phyloP scores from a whole-genome alignment of 2,329 filamentous ascomycete genomes.

The Diaporthe destruens region DNA sequence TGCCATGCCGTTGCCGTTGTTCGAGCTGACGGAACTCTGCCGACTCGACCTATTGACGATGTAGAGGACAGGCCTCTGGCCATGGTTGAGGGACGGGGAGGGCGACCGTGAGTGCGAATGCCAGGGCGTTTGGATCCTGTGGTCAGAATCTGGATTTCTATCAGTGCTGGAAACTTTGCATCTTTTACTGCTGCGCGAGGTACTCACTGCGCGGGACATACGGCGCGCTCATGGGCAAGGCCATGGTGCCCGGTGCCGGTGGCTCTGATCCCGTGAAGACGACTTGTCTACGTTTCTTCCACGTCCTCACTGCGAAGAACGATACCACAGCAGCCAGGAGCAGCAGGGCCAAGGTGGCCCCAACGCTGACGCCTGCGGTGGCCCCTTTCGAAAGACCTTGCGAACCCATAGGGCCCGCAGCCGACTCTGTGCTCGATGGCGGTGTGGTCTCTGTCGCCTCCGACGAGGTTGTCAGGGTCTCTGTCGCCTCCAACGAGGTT shows the following conservation, averaged over 20 bases:
- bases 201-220: conserved; percentile 18
- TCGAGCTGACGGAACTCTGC: conserved; percentile 26
- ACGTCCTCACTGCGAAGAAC: conserved; percentile 12
- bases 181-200: not conserved
- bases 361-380: conserved; percentile 43
- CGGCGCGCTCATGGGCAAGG: not conserved
- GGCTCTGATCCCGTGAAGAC: conserved; percentile 33
- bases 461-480: not conserved
- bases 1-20: conserved; percentile 1
- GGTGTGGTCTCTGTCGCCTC: not conserved
- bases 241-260: not conserved
- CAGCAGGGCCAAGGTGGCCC: conserved; percentile 36
- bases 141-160: not conserved
- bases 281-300: conserved; percentile 13
- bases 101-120: not conserved
- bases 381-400: conserved; percentile 40
- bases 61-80: conserved; percentile 8
- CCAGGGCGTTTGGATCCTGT: not conserved
- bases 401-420: not conserved
- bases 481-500: not conserved
- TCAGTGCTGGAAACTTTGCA: not conserved
- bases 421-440: not conserved
- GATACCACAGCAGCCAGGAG: conserved; percentile 35
- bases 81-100: not conserved
- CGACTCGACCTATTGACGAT: conserved; percentile 28